phyloP scores from a whole-genome alignment of 352 stramenopile genomes.

The Blastocystis sp. region DNA sequence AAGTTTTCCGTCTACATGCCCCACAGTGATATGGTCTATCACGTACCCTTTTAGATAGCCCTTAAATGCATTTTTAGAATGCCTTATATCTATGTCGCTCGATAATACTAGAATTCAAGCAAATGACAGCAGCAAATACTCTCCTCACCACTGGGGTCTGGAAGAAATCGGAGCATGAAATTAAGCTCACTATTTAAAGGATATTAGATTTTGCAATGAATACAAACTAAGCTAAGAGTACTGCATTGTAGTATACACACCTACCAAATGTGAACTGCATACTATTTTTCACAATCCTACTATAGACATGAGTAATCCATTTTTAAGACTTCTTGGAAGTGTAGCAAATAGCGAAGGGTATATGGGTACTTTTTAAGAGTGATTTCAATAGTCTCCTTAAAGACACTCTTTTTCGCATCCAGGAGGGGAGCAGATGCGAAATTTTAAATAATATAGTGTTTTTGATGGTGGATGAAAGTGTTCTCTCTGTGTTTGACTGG shows the following conservation, averaged over 20 bases:
- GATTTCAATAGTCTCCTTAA: conserved; percentile 3
- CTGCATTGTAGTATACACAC: too few relatives aligned
- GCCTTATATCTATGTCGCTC: neutral
- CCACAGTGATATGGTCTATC: neutral
- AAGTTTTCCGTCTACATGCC: neutral
- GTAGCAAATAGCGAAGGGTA: conserved; percentile 22
- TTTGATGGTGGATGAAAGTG: neutral
- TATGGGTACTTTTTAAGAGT: neutral
- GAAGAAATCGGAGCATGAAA: conserved; percentile 30
- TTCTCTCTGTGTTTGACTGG: conserved; percentile 45
- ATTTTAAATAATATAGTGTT: conserved; percentile 43
- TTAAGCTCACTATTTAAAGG: neutral
- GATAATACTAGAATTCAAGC: neutral
- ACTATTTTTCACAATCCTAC: neutral
- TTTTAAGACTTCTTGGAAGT: conserved; percentile 15
- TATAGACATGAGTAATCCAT: conserved; percentile 2
- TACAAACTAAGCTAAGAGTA: too few relatives aligned
- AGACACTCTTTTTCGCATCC: neutral
- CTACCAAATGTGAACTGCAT: too few relatives aligned
- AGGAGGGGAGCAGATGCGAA: conserved; percentile 32
- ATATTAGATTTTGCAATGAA: too few relatives aligned
- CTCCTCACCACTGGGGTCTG: neutral
- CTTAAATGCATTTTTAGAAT: neutral
- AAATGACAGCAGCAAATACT: neutral
- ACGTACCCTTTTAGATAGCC: conserved; percentile 35